Base-by-base conservation (phyloP, 2,329 filamentous ascomycete genomes). In the Penicillium sp. region DNA sequence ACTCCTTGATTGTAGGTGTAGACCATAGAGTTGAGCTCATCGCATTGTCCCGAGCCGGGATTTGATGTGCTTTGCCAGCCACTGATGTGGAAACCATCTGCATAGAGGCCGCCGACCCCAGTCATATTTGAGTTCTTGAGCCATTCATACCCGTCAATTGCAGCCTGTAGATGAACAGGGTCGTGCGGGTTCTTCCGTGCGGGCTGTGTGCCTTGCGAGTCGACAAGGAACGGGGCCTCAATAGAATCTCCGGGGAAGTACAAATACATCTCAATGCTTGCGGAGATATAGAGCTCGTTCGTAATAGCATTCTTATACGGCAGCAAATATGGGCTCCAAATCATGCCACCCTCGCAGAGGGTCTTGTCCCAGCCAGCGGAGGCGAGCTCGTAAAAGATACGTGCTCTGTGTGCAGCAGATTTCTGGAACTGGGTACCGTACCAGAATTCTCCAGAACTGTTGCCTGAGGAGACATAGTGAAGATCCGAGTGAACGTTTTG, bases 261-360 rank as follows among this genome's bases (percentile, higher is more conserved):
- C 5, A 94, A 81, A 69, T 96, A 97, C 93, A 97, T 97, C 51
- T 82, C 84, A 35, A 93, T 83, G 22, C 89, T 94, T 0, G 90
- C 91, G 0, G 92, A 82, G 58, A 97, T 90, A 75, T 84, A 97
- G 1, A 97, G 82, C 70, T 97, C 86, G 68, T 97, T 97, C 31
- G 93, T 97, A 66, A 97, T 95, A 60, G 93, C 91, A 68, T 97
- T 97, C 71, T 97, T 97, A 78, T 97, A 97, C 0, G 92, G 91
- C 38, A 81, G 74, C 29, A 93, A 76, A 35, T 85, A 83, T 3
- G 90, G 90, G 63, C 89, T 95, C 93, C 93, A 97, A 14, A 86
- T 83, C 89, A 97, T 95, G 43, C 93, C 93, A 22, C 93, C 93
- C 5, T 83, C 83, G 66, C 93, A 97, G 5, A 96, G 81, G 24